Evolutionary conservation across 495 filamentous ascomycete genomes (phyloP).

Genomic region (Penicillium silybi): DNA sequence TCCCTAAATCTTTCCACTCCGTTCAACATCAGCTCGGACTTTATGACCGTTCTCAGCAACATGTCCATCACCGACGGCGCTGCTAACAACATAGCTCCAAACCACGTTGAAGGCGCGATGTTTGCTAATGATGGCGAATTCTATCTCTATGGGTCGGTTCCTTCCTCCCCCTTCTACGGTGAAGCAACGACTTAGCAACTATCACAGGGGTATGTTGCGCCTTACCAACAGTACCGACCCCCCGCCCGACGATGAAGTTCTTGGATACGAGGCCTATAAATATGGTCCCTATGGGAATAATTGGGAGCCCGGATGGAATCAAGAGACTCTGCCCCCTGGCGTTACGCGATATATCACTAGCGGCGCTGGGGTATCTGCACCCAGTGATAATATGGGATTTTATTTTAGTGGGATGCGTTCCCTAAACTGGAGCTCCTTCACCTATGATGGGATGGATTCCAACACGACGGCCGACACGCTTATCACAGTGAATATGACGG

Average conservation of each 20-base stretch:
- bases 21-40: constrained; percentile 34
- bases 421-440: constrained; percentile 43
- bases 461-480: constrained; percentile 40
- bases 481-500: constrained; percentile 58
- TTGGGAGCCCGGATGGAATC: constrained; percentile 41
- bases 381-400: constrained; percentile 69
- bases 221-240: not conserved
- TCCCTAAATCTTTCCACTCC: constrained; percentile 48
- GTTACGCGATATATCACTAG: constrained; percentile 62
- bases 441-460: constrained; percentile 25
- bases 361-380: constrained; percentile 59
- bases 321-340: constrained; percentile 31
- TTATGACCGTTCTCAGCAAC: constrained; percentile 8
- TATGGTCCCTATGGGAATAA: constrained; percentile 35
- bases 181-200: not conserved
- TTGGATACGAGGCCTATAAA: constrained; percentile 48
- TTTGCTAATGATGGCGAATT: constrained; percentile 62
- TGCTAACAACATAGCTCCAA: constrained; percentile 54
- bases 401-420: constrained; percentile 64
- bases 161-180: not conserved
- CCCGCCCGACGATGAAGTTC: constrained; percentile 3
- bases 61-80: constrained; percentile 41
- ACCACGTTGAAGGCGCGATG: constrained; percentile 60
- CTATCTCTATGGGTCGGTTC: constrained; percentile 37
- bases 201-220: constrained; percentile 6